Conservation (phyloP, 2,329 filamentous ascomycete species). For the Pyrenochaeta sp. region DNA sequence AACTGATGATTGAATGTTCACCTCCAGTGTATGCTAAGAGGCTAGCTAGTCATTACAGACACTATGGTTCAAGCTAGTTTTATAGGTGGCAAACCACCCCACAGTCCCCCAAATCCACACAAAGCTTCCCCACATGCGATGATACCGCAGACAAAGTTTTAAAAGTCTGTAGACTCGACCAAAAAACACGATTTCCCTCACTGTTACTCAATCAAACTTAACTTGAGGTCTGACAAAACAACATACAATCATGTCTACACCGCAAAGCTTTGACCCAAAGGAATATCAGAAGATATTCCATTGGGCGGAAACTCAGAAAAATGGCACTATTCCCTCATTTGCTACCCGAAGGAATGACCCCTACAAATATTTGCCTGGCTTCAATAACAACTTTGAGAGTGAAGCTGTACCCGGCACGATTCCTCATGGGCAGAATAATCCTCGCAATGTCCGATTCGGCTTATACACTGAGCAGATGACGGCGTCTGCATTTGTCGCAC, state of each 20-base stretch:
- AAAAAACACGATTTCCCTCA: no score
- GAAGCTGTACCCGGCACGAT: slow-evolving; percentile 57
- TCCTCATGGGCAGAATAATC: slow-evolving; percentile 56
- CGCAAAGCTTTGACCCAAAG: slow-evolving; percentile 35
- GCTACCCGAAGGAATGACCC: slow-evolving; percentile 63
- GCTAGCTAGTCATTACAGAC: no score
- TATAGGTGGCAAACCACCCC: no score
- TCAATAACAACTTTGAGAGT: slow-evolving; percentile 61
- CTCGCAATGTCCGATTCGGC: slow-evolving; percentile 45
- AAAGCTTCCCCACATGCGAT: no score
- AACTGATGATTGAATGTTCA: neutral
- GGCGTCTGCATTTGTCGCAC: slow-evolving; percentile 44
- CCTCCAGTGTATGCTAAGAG: no score
- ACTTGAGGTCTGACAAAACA: no score
- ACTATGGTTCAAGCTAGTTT: no score
- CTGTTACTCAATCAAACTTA: no score
- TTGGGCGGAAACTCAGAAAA: slow-evolving; percentile 69
- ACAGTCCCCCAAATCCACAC: no score
- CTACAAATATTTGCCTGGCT: slow-evolving; percentile 66
- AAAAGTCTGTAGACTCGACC: no score
- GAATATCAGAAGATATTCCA: slow-evolving; percentile 51
- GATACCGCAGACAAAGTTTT: no score
- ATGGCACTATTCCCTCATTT: slow-evolving; percentile 65
- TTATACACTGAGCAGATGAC: slow-evolving; percentile 51
- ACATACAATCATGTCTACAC: no score